phyloP scores from a whole-genome alignment of 202 grass and related monocot species.

The Panicum hallii region DNA sequence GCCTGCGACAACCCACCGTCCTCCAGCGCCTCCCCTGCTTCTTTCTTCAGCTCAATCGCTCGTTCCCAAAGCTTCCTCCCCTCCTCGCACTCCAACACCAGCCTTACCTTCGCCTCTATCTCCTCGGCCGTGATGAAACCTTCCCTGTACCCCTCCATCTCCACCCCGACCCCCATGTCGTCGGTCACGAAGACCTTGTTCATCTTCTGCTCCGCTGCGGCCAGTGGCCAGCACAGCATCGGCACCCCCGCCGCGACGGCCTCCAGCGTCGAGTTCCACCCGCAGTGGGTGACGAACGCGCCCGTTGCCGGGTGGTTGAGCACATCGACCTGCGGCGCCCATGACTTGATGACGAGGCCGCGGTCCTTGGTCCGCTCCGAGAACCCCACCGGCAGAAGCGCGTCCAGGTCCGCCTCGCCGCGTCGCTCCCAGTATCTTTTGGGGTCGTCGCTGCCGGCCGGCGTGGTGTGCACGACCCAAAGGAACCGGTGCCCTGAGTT shows the following conservation, averaged over 20 bases:
- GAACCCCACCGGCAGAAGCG: conserved; percentile 10
- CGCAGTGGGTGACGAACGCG: conserved; percentile 57
- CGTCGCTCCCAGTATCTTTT: background rate
- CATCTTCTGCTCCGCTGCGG: conserved; percentile 51
- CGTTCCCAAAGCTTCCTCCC: conserved; percentile 41
- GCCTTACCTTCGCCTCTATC: conserved; percentile 53
- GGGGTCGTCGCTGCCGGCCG: background rate
- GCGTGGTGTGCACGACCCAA: conserved; percentile 38
- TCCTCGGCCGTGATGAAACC: conserved; percentile 50
- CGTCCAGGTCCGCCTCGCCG: background rate
- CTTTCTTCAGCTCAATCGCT: conserved; percentile 28
- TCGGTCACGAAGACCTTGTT: conserved; percentile 56
- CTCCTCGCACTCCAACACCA: conserved; percentile 50
- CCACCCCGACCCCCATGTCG: conserved; percentile 37
- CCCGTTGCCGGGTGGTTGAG: conserved; percentile 42
- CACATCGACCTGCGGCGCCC: conserved; percentile 63
- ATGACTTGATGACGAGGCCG: conserved; percentile 55
- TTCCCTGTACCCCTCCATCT: conserved; percentile 48
- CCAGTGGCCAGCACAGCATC: conserved; percentile 58
- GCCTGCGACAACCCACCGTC: conserved; percentile 56
- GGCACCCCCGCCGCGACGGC: conserved; percentile 50
- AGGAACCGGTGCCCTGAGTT: conserved; percentile 39
- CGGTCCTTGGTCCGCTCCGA: conserved; percentile 26
- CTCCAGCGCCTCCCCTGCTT: conserved; percentile 27
- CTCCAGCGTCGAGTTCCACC: conserved; percentile 62